phyloP scores from a whole-genome alignment of 2,329 filamentous ascomycete species.

The Fonsecaea nubica region DNA sequence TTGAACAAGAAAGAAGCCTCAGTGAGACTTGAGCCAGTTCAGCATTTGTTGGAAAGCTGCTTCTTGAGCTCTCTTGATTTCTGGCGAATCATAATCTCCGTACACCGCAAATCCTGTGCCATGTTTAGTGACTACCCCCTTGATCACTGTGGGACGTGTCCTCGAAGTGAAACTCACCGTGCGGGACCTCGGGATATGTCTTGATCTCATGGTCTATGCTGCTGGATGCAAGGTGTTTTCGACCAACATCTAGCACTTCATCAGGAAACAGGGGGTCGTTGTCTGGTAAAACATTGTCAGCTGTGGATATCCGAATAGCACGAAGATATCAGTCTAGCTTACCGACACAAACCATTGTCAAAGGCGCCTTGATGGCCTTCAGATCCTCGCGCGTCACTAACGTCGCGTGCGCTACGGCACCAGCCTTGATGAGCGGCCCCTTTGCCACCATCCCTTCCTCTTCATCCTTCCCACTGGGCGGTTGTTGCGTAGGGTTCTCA shows the following conservation, averaged over 20 bases:
- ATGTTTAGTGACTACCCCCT: background rate
- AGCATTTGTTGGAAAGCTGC: constrained; percentile 40
- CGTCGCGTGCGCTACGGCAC: constrained; percentile 41
- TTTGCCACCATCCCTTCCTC: constrained; percentile 32
- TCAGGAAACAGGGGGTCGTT: constrained; percentile 41
- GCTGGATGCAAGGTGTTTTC: constrained; percentile 36
- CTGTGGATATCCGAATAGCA: background rate
- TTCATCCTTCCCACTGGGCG: constrained; percentile 29
- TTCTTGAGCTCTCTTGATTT: constrained; percentile 37
- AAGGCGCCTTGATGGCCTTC: constrained; percentile 36
- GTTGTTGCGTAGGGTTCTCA: constrained; percentile 23
- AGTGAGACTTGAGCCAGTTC: constrained; percentile 37
- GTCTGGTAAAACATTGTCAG: constrained; percentile 26
- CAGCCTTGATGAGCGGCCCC: constrained; percentile 39
- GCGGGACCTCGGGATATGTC: constrained; percentile 39
- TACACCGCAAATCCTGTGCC: constrained; percentile 39
- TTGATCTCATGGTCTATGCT: constrained; percentile 40
- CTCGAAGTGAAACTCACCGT: constrained; percentile 32
- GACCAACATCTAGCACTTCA: constrained; percentile 40
- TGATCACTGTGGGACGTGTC: background rate
- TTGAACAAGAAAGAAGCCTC: constrained; percentile 5
- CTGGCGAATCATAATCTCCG: constrained; percentile 40
- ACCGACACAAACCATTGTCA: constrained; percentile 39
- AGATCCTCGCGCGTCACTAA: constrained; percentile 40
- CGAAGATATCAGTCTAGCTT: constrained; percentile 11